Evolutionary conservation across 129 eudicot genomes (phyloP).

Genomic region (Tanacetum coccineum): DNA sequence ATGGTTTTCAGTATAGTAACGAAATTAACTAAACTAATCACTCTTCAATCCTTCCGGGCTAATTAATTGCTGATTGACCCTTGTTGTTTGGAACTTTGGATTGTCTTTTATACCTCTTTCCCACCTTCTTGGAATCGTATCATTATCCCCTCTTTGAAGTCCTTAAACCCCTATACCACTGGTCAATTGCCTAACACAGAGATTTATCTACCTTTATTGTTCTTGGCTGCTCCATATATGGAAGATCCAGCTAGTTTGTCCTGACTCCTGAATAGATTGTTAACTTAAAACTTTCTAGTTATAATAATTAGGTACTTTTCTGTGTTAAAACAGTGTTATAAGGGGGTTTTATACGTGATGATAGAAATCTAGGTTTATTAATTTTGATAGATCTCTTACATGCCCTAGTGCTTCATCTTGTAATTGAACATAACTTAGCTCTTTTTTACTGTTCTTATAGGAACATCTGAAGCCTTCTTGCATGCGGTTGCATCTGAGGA

Average conservation of each 20-base stretch:
- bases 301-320: constrained; percentile 6
- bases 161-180: neutral
- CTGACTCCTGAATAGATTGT: neutral
- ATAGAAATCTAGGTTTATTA: neutral
- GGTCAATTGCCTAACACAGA: neutral
- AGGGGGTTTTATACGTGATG: neutral
- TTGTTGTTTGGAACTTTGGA: too few relatives aligned
- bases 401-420: constrained; percentile 14
- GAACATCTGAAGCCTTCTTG: constrained; percentile 98
- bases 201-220: neutral
- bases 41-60: too few relatives aligned
- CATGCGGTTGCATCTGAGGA: constrained; percentile 93
- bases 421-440: constrained; percentile 10
- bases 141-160: neutral
- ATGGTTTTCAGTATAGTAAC: too few relatives aligned
- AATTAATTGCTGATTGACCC: too few relatives aligned
- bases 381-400: constrained; percentile 1
- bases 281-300: constrained; percentile 5
- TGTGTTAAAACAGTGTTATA: constrained; percentile 9
- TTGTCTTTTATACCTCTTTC: too few relatives aligned
- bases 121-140: neutral
- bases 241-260: constrained; percentile 19
- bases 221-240: constrained; percentile 5
- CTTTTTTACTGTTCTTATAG: constrained; percentile 32
- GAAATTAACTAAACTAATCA: too few relatives aligned